Evolutionary conservation across 129 eudicot species (phyloP).

Genomic region (Chrysanthemum lavandulifolium): DNA sequence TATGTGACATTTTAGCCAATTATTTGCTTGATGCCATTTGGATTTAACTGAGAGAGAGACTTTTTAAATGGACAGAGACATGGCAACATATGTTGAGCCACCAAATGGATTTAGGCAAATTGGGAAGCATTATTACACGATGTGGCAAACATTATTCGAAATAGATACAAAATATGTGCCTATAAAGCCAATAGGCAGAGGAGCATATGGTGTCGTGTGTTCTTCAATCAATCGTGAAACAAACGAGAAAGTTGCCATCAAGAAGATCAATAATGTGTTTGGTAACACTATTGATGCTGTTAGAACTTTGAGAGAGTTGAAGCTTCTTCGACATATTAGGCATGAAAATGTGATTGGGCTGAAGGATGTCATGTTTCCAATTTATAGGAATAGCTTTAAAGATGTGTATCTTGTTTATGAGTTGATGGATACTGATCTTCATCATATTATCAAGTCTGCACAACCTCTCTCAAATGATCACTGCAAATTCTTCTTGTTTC

Average conservation of each 20-base stretch:
- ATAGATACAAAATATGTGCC: slow-evolving; percentile 73
- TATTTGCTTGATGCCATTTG: not conserved
- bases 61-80: slow-evolving; percentile 38
- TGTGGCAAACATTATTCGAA: slow-evolving; percentile 72
- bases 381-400: slow-evolving; percentile 51
- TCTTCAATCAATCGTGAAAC: slow-evolving; percentile 74
- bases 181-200: slow-evolving; percentile 71
- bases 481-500: slow-evolving; percentile 78
- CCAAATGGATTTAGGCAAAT: slow-evolving; percentile 43
- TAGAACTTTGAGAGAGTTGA: slow-evolving; percentile 75
- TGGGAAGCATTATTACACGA: slow-evolving; percentile 69
- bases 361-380: slow-evolving; percentile 82
- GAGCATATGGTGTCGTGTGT: slow-evolving; percentile 85
- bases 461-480: slow-evolving; percentile 74
- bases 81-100: slow-evolving; percentile 68
- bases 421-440: slow-evolving; percentile 87
- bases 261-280: slow-evolving; percentile 72
- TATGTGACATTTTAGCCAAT: slow-evolving; percentile 5
- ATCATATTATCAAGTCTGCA: slow-evolving; percentile 74
- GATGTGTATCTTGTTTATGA: slow-evolving; percentile 84
- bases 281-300: slow-evolving; percentile 55
- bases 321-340: slow-evolving; percentile 59
- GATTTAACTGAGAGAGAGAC: slow-evolving; percentile 12
- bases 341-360: slow-evolving; percentile 77
- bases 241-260: slow-evolving; percentile 77